These are phyloP conservation scores for Eucalyptus sp. DNA, from an alignment of 345 rosid genomes.

Conservation along the genomic window DNA sequence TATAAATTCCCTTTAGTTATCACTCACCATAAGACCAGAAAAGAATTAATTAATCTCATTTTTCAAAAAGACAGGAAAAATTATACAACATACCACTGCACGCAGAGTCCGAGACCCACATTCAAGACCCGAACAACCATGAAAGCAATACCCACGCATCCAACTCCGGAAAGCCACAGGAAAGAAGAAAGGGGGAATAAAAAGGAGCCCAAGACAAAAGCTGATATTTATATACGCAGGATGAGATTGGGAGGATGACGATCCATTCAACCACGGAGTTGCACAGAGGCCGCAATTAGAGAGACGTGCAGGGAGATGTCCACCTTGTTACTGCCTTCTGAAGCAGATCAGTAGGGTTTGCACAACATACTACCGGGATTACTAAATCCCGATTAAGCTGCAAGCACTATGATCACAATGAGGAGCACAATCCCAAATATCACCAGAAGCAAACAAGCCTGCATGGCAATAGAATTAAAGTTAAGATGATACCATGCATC, in stretches of 20 bases:
- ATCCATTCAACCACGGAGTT: background rate
- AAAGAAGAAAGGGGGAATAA: background rate
- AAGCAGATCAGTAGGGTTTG: background rate
- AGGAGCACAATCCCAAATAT: slow-evolving; percentile 79
- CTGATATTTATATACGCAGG: background rate
- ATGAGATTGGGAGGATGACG: background rate
- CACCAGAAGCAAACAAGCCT: slow-evolving; percentile 88
- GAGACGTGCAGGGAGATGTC: background rate
- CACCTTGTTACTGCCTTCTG: background rate
- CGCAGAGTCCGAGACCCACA: background rate
- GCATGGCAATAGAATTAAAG: background rate
- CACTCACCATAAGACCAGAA: background rate
- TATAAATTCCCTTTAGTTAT: background rate
- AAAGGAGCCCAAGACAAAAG: background rate
- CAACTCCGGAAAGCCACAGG: background rate
- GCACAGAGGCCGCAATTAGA: background rate
- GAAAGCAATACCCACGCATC: background rate
- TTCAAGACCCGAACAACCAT: background rate
- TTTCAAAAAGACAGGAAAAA: background rate
- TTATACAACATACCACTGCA: background rate
- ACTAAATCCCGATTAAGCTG: slow-evolving; percentile 25
- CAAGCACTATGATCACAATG: slow-evolving; percentile 64
- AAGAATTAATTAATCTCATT: background rate
- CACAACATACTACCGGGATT: background rate
- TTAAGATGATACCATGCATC: background rate